Evolutionary conservation across 2,329 filamentous ascomycete genomes (phyloP).

Genomic region (Sarocladium strictum): DNA sequence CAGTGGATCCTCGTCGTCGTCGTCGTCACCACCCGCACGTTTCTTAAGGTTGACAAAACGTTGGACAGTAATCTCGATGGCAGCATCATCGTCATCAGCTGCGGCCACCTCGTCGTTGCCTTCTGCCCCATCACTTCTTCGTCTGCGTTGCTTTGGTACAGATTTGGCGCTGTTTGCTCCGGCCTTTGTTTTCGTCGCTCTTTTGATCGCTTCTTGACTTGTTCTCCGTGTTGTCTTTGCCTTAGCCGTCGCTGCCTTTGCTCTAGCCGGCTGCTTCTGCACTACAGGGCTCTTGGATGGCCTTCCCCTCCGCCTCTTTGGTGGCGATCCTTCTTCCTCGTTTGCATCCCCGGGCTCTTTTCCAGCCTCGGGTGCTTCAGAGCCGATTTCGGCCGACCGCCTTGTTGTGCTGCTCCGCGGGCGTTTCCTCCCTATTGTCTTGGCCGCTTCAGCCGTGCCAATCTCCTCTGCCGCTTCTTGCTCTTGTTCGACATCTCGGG

Average conservation of each 20-base stretch:
- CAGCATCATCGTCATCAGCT: slow-evolving; percentile 11
- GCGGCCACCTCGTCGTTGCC: slow-evolving; percentile 1
- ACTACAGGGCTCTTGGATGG: slow-evolving; percentile 33
- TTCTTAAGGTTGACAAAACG: slow-evolving; percentile 46
- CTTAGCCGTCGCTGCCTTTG: slow-evolving; percentile 9
- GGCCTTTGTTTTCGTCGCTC: background rate
- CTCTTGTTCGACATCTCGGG: slow-evolving; percentile 10
- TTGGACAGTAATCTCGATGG: slow-evolving; percentile 53
- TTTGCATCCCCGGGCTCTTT: slow-evolving; percentile 22
- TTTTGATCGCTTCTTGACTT: background rate
- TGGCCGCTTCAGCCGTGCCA: slow-evolving; percentile 35
- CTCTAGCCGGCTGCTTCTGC: slow-evolving; percentile 30
- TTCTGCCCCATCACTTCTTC: background rate
- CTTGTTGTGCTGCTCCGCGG: slow-evolving; percentile 29
- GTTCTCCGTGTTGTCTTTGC: slow-evolving; percentile 18
- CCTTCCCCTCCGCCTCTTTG: slow-evolving; percentile 32
- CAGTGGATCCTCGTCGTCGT: slow-evolving; percentile 38
- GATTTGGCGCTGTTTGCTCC: slow-evolving; percentile 7
- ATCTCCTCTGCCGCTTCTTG: slow-evolving; percentile 35
- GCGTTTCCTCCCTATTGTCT: slow-evolving; percentile 36
- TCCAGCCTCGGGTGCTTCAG: slow-evolving; percentile 16
- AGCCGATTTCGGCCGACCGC: slow-evolving; percentile 37
- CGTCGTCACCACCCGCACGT: slow-evolving; percentile 30
- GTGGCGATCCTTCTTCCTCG: slow-evolving; percentile 19
- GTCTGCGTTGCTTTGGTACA: background rate